Conservation (phyloP, 228 moss, liverwort and hornwort genomes). For the Sphagnum magellanicum region DNA sequence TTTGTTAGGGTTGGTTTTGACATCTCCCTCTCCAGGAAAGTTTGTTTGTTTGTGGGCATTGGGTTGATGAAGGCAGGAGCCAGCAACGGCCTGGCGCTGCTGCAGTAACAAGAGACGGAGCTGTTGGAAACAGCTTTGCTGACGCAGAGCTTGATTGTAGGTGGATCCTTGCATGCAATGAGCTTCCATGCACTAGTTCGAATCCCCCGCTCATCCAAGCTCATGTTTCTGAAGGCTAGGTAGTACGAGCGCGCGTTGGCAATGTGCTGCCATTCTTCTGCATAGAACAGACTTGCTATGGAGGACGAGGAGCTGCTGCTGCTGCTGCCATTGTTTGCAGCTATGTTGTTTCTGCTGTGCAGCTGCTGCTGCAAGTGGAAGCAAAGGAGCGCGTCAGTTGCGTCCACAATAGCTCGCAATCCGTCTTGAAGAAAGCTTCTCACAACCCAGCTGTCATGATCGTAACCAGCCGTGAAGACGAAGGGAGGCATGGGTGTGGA, state of each 20-base stretch:
- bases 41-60: conserved; percentile 3
- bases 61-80: too few species aligned
- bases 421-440: conserved; percentile 33
- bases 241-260: conserved; percentile 35
- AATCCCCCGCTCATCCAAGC: conserved; percentile 30
- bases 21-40: conserved; percentile 37
- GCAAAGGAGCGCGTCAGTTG: conserved; percentile 43
- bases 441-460: conserved; percentile 58
- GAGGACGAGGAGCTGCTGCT: neutral
- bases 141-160: conserved; percentile 41
- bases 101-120: conserved; percentile 34
- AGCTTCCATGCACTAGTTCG: conserved; percentile 50
- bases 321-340: neutral
- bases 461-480: conserved; percentile 31
- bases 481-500: conserved; percentile 48
- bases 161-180: conserved; percentile 35
- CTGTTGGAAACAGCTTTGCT: conserved; percentile 28
- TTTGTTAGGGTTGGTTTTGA: conserved; percentile 15
- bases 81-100: neutral
- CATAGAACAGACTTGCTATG: neutral
- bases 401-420: conserved; percentile 38
- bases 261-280: conserved; percentile 33
- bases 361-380: conserved; percentile 25
- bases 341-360: neutral
- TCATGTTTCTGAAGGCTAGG: conserved; percentile 18